Conservation (phyloP, 768 basidiomycete species). For the Symmetrospora coprosmae region DNA sequence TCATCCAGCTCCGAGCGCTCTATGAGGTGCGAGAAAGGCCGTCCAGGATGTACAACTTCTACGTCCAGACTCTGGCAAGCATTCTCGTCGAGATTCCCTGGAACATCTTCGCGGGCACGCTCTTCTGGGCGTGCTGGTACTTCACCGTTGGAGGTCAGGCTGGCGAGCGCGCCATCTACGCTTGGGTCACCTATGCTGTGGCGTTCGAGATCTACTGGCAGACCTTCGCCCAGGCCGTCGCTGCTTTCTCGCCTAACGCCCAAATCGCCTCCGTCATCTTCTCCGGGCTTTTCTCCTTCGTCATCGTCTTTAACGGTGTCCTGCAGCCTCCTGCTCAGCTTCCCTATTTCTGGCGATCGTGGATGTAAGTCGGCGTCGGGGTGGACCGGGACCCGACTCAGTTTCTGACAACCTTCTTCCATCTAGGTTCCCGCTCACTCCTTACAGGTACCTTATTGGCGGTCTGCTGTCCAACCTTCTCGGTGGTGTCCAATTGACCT, state of each 20-base stretch:
- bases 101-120: constrained; percentile 36
- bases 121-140: constrained; percentile 57
- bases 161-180: constrained; percentile 9
- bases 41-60: constrained; percentile 54
- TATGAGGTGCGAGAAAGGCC: constrained; percentile 57
- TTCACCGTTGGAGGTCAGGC: constrained; percentile 48
- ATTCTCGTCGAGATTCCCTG: constrained; percentile 31
- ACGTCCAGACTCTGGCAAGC: constrained; percentile 24
- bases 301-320: constrained; percentile 53
- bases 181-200: constrained; percentile 38
- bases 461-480: constrained; percentile 35
- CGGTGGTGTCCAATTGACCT: constrained; percentile 21
- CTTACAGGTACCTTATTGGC: constrained; percentile 49
- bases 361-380: too few relatives aligned
- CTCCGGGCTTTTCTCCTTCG: constrained; percentile 27
- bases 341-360: constrained; percentile 46
- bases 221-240: constrained; percentile 49
- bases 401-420: constrained; percentile 4
- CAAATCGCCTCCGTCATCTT: constrained; percentile 44
- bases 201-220: constrained; percentile 52
- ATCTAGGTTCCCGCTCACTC: constrained; percentile 40
- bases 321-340: constrained; percentile 51
- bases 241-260: constrained; percentile 49
- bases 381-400: too few relatives aligned
- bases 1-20: constrained; percentile 47